Evolutionary conservation across 2,329 filamentous ascomycete species (phyloP).

Genomic region (Ophiostoma ips): DNA sequence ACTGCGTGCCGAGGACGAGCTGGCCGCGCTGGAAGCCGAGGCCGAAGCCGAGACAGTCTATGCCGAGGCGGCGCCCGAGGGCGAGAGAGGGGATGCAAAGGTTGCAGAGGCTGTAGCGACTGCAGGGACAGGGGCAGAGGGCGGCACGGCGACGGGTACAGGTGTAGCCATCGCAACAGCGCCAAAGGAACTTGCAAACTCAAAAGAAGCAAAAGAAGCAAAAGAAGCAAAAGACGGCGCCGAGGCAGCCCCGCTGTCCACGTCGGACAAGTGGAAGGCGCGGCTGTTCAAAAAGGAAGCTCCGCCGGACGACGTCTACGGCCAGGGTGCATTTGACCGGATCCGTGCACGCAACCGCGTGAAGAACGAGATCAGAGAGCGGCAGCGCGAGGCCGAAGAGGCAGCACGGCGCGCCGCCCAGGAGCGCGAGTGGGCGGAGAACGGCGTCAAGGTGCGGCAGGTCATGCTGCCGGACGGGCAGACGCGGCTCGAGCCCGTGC

Average conservation of each 20-base stretch:
- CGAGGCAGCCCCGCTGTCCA: not conserved
- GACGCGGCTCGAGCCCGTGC: constrained; percentile 21
- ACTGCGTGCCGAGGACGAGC: constrained; percentile 48
- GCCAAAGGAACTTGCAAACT: not conserved
- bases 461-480: constrained; percentile 3
- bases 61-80: constrained; percentile 15
- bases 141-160: not conserved
- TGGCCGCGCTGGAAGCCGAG: constrained; percentile 33
- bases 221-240: not conserved
- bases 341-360: constrained; percentile 41
- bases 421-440: constrained; percentile 21
- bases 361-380: constrained; percentile 30
- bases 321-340: constrained; percentile 40
- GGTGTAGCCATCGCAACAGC: constrained; percentile 9
- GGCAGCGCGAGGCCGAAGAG: constrained; percentile 15
- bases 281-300: constrained; percentile 17
- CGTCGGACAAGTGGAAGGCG: constrained; percentile 10
- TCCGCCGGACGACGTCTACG: constrained; percentile 37
- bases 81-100: too few species aligned
- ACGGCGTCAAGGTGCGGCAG: constrained; percentile 22
- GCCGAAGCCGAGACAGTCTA: constrained; percentile 18
- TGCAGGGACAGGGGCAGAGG: constrained; percentile 14
- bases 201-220: constrained; percentile 1
- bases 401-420: constrained; percentile 17
- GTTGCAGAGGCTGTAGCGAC: too few species aligned